Evolutionary conservation across 2,329 filamentous ascomycete species (phyloP).

Genomic region (Trichoderma sp.): DNA sequence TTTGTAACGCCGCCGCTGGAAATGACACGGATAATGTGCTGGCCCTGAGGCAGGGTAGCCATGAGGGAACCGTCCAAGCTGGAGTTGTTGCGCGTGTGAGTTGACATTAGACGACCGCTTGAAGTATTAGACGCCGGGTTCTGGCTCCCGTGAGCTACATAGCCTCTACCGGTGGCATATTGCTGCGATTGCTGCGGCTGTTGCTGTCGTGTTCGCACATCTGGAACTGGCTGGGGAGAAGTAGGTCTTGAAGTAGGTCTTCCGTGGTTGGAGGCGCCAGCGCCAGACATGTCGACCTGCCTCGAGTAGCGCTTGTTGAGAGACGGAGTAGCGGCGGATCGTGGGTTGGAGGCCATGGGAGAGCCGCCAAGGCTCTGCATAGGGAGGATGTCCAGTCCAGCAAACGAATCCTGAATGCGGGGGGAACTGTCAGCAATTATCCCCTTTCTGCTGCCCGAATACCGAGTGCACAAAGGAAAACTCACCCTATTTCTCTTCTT

Average conservation of each 20-base stretch:
- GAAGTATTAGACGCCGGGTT: constrained; percentile 65
- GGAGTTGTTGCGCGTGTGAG: constrained; percentile 75
- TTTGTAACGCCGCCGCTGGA: constrained; percentile 89
- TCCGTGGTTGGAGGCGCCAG: constrained; percentile 7
- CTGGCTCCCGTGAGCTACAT: constrained; percentile 45
- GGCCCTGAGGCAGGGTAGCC: constrained; percentile 79
- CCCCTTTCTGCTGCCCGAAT: not conserved
- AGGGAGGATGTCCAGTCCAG: constrained; percentile 66
- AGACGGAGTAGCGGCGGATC: constrained; percentile 39
- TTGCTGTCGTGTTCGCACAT: constrained; percentile 38
- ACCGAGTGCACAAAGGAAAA: constrained; percentile 19
- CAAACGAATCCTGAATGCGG: constrained; percentile 70
- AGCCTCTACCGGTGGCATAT: constrained; percentile 54
- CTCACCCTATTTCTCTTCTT: constrained; percentile 83
- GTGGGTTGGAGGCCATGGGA: constrained; percentile 62
- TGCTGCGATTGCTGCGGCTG: constrained; percentile 34
- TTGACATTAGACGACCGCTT: constrained; percentile 59
- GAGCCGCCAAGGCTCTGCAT: constrained; percentile 37
- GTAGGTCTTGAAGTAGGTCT: constrained; percentile 46
- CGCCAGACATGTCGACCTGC: constrained; percentile 52
- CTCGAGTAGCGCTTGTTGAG: constrained; percentile 63
- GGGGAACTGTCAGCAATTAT: not conserved
- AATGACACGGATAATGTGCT: constrained; percentile 89
- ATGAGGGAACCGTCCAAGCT: constrained; percentile 85
- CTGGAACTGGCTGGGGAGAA: constrained; percentile 25